phyloP scores from a whole-genome alignment of 2,329 filamentous ascomycete species.

The Cordyceps pruinosa region DNA sequence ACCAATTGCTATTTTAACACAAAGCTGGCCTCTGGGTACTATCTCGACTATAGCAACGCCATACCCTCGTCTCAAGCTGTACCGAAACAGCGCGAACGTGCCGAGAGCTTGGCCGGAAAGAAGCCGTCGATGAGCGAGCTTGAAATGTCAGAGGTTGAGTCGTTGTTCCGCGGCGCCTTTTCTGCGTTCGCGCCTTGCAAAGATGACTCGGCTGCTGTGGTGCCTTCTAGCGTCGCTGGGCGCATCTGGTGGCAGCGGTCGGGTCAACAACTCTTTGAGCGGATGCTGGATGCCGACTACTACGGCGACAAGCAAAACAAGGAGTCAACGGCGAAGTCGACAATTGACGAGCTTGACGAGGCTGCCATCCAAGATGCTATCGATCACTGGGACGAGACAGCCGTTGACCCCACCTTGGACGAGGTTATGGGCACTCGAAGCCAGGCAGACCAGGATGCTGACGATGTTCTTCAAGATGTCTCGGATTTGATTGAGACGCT shows the following conservation, averaged over 20 bases:
- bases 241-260: constrained; percentile 71
- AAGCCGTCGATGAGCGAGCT: constrained; percentile 50
- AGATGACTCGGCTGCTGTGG: constrained; percentile 64
- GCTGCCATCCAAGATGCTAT: constrained; percentile 46
- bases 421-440: constrained; percentile 45
- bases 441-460: constrained; percentile 57
- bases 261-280: constrained; percentile 59
- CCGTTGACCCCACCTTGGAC: constrained; percentile 52
- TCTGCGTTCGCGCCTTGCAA: constrained; percentile 72
- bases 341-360: constrained; percentile 40
- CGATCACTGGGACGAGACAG: constrained; percentile 50
- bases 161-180: constrained; percentile 69
- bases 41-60: constrained; percentile 63
- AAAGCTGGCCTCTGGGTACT: constrained; percentile 58
- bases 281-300: constrained; percentile 50
- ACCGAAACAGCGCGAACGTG: constrained; percentile 63
- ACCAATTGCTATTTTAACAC: constrained; percentile 60
- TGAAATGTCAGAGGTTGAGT: constrained; percentile 62
- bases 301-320: constrained; percentile 34
- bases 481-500: constrained; percentile 71
- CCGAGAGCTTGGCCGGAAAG: constrained; percentile 57
- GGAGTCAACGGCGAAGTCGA: constrained; percentile 26
- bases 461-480: constrained; percentile 66
- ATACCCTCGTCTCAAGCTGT: constrained; percentile 47
- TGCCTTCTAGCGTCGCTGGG: constrained; percentile 60